Percentiles rank a stretch among this genome's conserved stretches.
Conservation (phyloP, 352 stramenopile genomes). For the Globisporangium acanthophoron region DNA sequence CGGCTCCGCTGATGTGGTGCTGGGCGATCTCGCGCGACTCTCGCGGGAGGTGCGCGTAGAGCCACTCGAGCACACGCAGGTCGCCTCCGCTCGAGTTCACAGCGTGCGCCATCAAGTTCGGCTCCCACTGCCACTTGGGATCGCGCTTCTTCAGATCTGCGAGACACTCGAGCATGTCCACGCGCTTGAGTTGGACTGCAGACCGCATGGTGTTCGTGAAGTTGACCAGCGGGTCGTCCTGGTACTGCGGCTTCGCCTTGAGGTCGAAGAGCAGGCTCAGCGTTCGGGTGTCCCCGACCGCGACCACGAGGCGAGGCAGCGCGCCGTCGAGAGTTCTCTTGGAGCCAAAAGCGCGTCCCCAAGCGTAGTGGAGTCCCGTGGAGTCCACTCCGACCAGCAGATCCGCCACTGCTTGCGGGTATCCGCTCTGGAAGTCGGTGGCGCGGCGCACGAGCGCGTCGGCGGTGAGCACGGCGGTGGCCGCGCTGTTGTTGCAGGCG, state of each 20-base stretch:
- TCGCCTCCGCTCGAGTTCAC: background rate
- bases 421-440: background rate
- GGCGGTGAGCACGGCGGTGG: background rate
- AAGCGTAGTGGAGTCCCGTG: background rate
- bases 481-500: background rate
- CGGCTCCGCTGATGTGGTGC: background rate
- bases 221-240: background rate
- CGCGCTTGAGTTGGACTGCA: background rate
- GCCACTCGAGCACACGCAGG: conserved; percentile 2
- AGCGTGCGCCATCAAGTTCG: background rate
- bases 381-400: background rate
- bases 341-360: background rate
- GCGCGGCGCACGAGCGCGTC: background rate
- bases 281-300: background rate
- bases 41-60: background rate
- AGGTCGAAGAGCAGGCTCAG: background rate
- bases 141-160: background rate
- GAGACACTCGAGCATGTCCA: conserved; percentile 1
- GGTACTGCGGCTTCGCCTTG: background rate
- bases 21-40: background rate
- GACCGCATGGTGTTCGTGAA: background rate
- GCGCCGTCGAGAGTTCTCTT: background rate
- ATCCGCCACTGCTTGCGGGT: background rate
- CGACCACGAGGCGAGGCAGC: background rate
- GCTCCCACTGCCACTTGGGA: background rate